A percentile compares a stretch with the other conserved stretches of the same genome.
These are phyloP conservation scores for Vairimorpha ceranae DNA, from an alignment of 371 early-diverging fungal species.

Conservation along the genomic window DNA sequence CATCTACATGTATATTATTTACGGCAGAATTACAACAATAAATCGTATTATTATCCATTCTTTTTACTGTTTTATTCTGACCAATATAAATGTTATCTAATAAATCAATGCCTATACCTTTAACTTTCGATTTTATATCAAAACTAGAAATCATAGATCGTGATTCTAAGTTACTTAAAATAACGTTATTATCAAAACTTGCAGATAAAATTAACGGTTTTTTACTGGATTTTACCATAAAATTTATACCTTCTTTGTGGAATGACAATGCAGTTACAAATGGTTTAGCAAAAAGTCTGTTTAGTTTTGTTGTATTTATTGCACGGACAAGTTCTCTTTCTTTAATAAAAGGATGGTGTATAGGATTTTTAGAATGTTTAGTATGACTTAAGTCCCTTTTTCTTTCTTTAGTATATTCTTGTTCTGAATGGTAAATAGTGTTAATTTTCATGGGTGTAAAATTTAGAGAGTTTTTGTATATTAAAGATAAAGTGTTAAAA, in stretches of 20 bases:
- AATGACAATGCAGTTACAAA: conserved; percentile 79
- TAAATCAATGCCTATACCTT: conserved; percentile 29
- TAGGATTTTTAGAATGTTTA: conserved; percentile 80
- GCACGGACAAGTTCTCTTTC: conserved; percentile 93
- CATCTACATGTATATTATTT: conserved; percentile 5
- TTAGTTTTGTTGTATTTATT: conserved; percentile 83
- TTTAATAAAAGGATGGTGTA: conserved; percentile 81
- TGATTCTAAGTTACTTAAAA: conserved; percentile 39
- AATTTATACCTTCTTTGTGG: conserved; percentile 89
- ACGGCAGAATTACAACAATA: conserved; percentile 21
- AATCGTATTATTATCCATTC: not conserved
- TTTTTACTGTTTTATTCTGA: conserved; percentile 17
- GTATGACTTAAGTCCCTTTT: conserved; percentile 74
- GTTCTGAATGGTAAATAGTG: conserved; percentile 69
- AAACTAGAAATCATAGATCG: conserved; percentile 9
- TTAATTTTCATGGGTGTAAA: conserved; percentile 74
- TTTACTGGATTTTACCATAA: conserved; percentile 77
- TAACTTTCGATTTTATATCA: conserved; percentile 10
- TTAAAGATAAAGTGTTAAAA: too few relatives aligned
- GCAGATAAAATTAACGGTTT: conserved; percentile 59
- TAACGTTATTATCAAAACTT: conserved; percentile 46
- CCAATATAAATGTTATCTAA: conserved; percentile 21
- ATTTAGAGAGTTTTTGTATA: too few relatives aligned
- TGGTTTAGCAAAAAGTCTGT: conserved; percentile 92
- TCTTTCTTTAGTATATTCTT: conserved; percentile 69